Conservation (phyloP, 2,329 filamentous ascomycete species). For the Aspergillus brunneoviolaceus region DNA sequence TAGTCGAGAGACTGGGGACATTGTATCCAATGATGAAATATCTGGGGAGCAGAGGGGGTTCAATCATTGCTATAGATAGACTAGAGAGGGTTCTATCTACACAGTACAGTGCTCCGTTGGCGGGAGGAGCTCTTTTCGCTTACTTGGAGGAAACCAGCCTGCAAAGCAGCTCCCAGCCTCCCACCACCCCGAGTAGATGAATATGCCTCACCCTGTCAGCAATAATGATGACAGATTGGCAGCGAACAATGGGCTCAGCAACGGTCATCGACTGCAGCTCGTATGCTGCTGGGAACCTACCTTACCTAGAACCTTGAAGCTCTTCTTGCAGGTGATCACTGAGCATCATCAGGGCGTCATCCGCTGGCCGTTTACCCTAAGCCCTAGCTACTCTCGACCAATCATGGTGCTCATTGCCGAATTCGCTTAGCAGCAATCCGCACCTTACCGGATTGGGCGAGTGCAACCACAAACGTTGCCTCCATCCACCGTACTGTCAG, state of each 20-base stretch:
- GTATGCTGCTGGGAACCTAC: neutral
- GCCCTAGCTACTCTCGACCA: slow-evolving; percentile 34
- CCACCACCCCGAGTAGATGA: neutral
- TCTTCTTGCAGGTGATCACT: neutral
- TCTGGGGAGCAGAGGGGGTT: neutral
- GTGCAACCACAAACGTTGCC: slow-evolving; percentile 35
- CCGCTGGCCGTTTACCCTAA: slow-evolving; percentile 33
- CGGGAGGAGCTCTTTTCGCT: neutral
- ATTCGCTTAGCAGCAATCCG: slow-evolving; percentile 41
- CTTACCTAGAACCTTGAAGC: neutral
- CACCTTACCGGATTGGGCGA: slow-evolving; percentile 37
- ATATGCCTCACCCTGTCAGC: neutral
- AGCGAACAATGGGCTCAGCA: neutral
- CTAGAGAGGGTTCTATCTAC: neutral
- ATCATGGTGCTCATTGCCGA: slow-evolving; percentile 19
- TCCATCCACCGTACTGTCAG: slow-evolving; percentile 27
- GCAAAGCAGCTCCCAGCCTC: too few species aligned
- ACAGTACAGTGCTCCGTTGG: too few species aligned
- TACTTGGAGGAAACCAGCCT: neutral
- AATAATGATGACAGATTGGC: neutral
- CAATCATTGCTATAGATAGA: neutral
- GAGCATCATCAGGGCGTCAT: slow-evolving; percentile 8
- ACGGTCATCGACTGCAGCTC: neutral
- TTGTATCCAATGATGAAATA: neutral
- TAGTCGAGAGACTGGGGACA: neutral